Base-by-base conservation (phyloP, 352 stramenopile genomes). In the Thalassiosira mediterranea region DNA sequence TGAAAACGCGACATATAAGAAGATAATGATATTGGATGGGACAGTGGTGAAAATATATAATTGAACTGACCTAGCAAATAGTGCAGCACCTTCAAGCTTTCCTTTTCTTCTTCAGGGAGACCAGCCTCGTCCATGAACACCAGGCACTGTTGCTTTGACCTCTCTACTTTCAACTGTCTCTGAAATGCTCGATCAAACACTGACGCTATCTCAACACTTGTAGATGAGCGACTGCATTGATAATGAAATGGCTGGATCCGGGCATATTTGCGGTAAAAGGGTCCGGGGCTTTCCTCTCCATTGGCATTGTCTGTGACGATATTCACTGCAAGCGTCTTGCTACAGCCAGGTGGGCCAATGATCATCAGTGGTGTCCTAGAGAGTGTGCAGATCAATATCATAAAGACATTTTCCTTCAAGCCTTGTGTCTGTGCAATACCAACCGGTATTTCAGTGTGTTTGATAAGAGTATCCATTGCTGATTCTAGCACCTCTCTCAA, bases 361-460 rank as follows among this genome's bases (percentile, higher is more conserved):
- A 91, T 79, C 63, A 91, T 88, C 2, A 91, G 51, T 25, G 85
- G 85, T 23, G 81, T 72, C 13, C 74, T 23, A 19, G 72, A 76
- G 21, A 91, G 61, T 10, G 82, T 52, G 31, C 72, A 88, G 8
- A 91, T 62, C 21, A 89, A 60, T 17, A 75, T 81, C 51, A 91
- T 83, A 38, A 91, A 91, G 4, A 89, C 31, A 65, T 91, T 91
- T 61, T 91, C 85, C 44, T 76, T 72, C 13, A 91, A 51, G 7
- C 79, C 83, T 44, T 25, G 17, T 11, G 80, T 90, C 3, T 73
- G 28, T n/a, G 83, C 76, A 48, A 91, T 84, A n/a, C 83, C 85
- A 40, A 57, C 38, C 11, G 75, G 75, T 42, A 83, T 80, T 46
- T 79, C 57, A n/a, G 74, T 83, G 2, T 51, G 23, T 11, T 66